Conservation (phyloP, 1,284 basidiomycete species). For the Agroathelia rolfsii region DNA sequence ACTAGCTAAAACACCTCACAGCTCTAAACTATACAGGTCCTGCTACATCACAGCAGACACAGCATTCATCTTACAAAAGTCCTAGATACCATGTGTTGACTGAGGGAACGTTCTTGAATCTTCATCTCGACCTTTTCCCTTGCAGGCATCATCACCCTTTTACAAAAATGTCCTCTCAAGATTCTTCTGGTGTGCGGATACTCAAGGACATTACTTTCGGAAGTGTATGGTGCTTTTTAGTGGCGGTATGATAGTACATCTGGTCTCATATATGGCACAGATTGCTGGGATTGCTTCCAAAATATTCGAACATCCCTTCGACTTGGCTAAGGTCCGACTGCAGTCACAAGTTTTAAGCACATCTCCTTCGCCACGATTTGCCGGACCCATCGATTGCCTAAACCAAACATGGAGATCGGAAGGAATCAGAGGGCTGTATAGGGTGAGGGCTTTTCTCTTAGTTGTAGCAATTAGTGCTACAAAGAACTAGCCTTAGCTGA, state of each 20-base stretch:
- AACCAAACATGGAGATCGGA: constrained; percentile 72
- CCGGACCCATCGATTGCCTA: constrained; percentile 81
- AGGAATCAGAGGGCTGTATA: constrained; percentile 76
- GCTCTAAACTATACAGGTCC: too few species aligned
- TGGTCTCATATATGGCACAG: constrained; percentile 24
- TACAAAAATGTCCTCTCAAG: too few species aligned
- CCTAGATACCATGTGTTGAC: too few species aligned
- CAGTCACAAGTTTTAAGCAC: constrained; percentile 79
- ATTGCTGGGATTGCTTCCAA: constrained; percentile 68
- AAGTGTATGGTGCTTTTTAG: constrained; percentile 27
- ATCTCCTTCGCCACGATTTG: constrained; percentile 51
- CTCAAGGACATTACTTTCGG: constrained; percentile 40
- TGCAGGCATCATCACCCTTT: too few species aligned
- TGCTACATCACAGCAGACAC: too few species aligned
- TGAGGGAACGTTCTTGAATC: too few species aligned
- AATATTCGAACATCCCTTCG: constrained; percentile 66
- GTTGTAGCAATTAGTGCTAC: background rate
- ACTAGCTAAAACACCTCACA: too few species aligned
- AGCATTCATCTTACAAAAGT: too few species aligned
- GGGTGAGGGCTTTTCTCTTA: constrained; percentile 40
- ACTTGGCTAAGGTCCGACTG: constrained; percentile 72
- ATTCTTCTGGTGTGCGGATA: constrained; percentile 25
- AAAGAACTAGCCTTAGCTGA: too few species aligned
- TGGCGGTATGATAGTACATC: background rate
- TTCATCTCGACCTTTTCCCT: too few species aligned